These are phyloP conservation scores for Knoxia roxburghii DNA, from an alignment of 257 asterid genomes.

Conservation along the genomic window DNA sequence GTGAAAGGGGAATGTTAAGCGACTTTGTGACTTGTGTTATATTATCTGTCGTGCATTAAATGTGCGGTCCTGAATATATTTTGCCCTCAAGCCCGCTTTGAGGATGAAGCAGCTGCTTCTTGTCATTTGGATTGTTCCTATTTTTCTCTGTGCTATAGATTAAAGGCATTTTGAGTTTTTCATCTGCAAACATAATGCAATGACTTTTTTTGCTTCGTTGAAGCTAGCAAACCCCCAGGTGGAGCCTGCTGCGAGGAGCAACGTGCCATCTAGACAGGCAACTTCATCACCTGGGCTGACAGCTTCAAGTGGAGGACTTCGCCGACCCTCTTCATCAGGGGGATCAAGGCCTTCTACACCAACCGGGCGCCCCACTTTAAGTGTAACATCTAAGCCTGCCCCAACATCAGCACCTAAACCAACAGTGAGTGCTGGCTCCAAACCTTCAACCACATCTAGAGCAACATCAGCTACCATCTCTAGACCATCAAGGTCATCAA, in stretches of 20 bases:
- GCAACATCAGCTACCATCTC: conserved; percentile 30
- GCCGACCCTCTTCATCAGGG: conserved; percentile 87
- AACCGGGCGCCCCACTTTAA: conserved; percentile 70
- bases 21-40: background rate
- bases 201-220: conserved; percentile 28
- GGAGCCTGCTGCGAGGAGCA: conserved; percentile 63
- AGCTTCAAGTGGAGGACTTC: conserved; percentile 60
- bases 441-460: conserved; percentile 27
- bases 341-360: conserved; percentile 94
- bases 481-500: conserved; percentile 72
- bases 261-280: conserved; percentile 51
- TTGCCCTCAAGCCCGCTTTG: background rate
- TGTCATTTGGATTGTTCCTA: background rate
- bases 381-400: conserved; percentile 47
- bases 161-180: conserved; percentile 5
- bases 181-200: conserved; percentile 10
- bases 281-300: conserved; percentile 58
- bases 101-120: background rate
- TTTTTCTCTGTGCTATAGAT: background rate
- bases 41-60: background rate
- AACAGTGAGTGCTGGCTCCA: conserved; percentile 32
- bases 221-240: conserved; percentile 81
- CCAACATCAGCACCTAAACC: conserved; percentile 39
- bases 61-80: background rate
- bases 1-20: background rate